Base-by-base conservation (phyloP, 176 grass and related monocot species). In the Bothriochloa decipiens region DNA sequence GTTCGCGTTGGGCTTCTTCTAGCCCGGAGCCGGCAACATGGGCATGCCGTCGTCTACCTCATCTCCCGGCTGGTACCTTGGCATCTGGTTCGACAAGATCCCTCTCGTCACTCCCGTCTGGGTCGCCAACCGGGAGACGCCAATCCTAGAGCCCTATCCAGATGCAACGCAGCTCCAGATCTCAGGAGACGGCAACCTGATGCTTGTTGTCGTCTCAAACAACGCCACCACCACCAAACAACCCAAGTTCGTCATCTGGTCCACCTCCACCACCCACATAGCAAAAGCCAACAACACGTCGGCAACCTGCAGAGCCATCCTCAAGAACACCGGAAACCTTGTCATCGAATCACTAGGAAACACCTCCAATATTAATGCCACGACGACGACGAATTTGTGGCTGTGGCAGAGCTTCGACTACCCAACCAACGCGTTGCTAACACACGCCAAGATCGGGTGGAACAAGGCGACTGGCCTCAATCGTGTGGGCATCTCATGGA, bases 401-500 rank as follows among this genome's bases (percentile, higher is more conserved):
- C 3, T 64, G 61, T 65, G 62, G 62, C 62, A 65, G 62, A 65
- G 62, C 62, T 65, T 65, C 26, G 62, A 65, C 26, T 14, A 65
- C 62, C 62, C 62, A 29, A 65, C 25, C 25, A 2, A 65, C 26
- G 62, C 25, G 10, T 29, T 85, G 84, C 49, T 86, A 20, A 35
- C 79, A 0, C 79, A 74, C 16, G 81, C 63, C 76, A 86, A 78
- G 73, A 45, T 89, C 29, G 87, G 87, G 32, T 67, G 82, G 60
- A 75, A 84, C 65, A 76, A 83, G 33, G 73, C 16, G 8, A 83
- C 74, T 7, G 41, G 73, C 0, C n/a, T 86, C 29, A 83, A 65
- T 11, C 25, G 62, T 7, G 12, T 65, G 8, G 25, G 9, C 62
- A 32, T 28, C 13, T 15, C 62, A 16, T 28, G 13, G 25, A 65